Evolutionary conservation across 139 green algal genomes (phyloP).

Genomic region (Chlamydomonas incerta): DNA sequence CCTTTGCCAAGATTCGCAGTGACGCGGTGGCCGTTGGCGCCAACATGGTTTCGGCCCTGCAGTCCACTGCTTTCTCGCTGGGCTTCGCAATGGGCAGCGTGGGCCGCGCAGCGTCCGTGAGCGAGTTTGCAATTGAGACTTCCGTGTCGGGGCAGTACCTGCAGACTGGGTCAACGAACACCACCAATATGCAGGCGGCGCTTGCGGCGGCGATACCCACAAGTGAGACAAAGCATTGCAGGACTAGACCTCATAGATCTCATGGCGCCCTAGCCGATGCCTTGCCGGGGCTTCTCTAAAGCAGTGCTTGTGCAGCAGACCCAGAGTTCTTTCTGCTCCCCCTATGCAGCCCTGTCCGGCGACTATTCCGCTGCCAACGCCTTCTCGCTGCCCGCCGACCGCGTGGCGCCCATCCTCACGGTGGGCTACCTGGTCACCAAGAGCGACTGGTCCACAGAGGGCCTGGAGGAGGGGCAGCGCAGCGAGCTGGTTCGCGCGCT

Average conservation of each 20-base stretch:
- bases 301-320: too few relatives aligned
- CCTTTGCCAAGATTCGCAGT: neutral
- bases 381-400: conserved; percentile 12
- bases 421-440: conserved; percentile 27
- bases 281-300: too few relatives aligned
- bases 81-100: neutral
- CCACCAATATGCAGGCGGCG: conserved; percentile 11
- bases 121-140: conserved; percentile 23
- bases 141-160: neutral
- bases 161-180: neutral
- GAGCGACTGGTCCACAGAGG: neutral
- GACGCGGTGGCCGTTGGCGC: neutral
- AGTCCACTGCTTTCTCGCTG: neutral
- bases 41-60: neutral
- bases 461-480: neutral
- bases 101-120: neutral
- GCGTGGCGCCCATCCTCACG: conserved; percentile 4
- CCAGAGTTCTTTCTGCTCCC: too few relatives aligned
- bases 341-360: conserved; percentile 24
- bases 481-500: conserved; percentile 19
- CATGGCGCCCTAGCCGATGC: too few relatives aligned
- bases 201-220: neutral
- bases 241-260: too few relatives aligned
- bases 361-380: conserved; percentile 25
- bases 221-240: neutral